Percentiles rank a stretch among this genome's conserved stretches.
Evolutionary conservation across 1,284 basidiomycete genomes (phyloP).

Genomic region (Xerocomus cyaneibrunnescens): DNA sequence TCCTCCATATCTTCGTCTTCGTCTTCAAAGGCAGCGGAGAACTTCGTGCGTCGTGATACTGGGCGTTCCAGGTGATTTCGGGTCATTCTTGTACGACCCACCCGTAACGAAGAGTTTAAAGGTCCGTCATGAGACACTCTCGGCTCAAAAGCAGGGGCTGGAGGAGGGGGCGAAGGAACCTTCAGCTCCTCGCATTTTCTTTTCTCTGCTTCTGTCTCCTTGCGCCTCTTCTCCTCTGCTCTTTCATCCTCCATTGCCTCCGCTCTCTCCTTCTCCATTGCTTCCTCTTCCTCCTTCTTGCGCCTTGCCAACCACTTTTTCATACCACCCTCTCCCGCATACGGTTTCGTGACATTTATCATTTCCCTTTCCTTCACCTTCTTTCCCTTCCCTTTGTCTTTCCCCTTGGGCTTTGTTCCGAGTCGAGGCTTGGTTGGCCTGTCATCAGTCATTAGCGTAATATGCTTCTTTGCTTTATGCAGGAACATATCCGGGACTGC

Average conservation of each 20-base stretch:
- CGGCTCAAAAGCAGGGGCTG: slow-evolving; percentile 28
- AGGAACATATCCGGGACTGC: slow-evolving; percentile 64
- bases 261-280: slow-evolving; percentile 29
- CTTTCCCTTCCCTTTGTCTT: slow-evolving; percentile 36
- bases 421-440: slow-evolving; percentile 40
- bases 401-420: slow-evolving; percentile 30
- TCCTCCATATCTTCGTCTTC: slow-evolving; percentile 52
- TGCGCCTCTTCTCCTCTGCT: slow-evolving; percentile 23
- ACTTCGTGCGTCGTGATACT: slow-evolving; percentile 44
- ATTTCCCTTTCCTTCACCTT: slow-evolving; percentile 30
- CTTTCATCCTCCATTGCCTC: slow-evolving; percentile 38
- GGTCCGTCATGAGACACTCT: slow-evolving; percentile 27
- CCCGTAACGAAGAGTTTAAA: slow-evolving; percentile 56
- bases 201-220: slow-evolving; percentile 22
- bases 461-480: slow-evolving; percentile 50
- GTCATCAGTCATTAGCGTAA: slow-evolving; percentile 60
- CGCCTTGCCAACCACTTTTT: slow-evolving; percentile 66
- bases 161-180: slow-evolving; percentile 26
- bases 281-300: slow-evolving; percentile 39
- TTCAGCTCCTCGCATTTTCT: slow-evolving; percentile 25
- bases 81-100: slow-evolving; percentile 55
- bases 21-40: slow-evolving; percentile 67
- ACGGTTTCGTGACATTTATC: slow-evolving; percentile 61
- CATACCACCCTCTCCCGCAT: slow-evolving; percentile 71
- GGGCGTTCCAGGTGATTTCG: slow-evolving; percentile 56